phyloP scores from a whole-genome alignment of 306 rosid genomes.

The Cucumis melo region DNA sequence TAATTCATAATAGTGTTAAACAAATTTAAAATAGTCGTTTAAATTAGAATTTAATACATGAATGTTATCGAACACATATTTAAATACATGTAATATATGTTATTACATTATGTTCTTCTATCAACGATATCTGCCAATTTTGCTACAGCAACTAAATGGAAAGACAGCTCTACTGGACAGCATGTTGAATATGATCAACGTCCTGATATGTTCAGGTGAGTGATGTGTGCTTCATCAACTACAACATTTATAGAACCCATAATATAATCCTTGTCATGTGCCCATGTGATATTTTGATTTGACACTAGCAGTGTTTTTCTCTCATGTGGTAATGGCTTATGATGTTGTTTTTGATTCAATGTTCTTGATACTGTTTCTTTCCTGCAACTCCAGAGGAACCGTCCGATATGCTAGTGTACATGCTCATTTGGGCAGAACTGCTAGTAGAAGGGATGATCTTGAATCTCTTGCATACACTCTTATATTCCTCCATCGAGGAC shows the following conservation, averaged over 20 bases:
- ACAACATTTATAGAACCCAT: not conserved
- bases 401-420: slow-evolving; percentile 97
- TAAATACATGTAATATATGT: not conserved
- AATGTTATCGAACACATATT: no score
- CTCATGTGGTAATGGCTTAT: not conserved
- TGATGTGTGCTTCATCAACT: not conserved
- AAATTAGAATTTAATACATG: no score
- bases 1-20: no score
- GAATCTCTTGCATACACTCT: slow-evolving; percentile 94
- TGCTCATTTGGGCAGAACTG: slow-evolving; percentile 94
- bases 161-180: slow-evolving; percentile 54
- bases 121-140: not conserved
- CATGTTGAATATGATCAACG: slow-evolving; percentile 95
- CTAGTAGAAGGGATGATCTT: slow-evolving; percentile 92
- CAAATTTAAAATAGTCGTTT: no score
- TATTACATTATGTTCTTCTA: slow-evolving; percentile 2
- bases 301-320: not conserved
- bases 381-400: slow-evolving; percentile 48
- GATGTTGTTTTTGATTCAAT: not conserved
- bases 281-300: not conserved
- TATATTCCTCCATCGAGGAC: slow-evolving; percentile 75
- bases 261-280: not conserved
- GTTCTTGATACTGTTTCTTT: not conserved
- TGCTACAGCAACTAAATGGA: slow-evolving; percentile 85
- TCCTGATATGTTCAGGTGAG: slow-evolving; percentile 90